phyloP scores from a whole-genome alignment of 495 filamentous ascomycete genomes.

The Evernia prunastri region DNA sequence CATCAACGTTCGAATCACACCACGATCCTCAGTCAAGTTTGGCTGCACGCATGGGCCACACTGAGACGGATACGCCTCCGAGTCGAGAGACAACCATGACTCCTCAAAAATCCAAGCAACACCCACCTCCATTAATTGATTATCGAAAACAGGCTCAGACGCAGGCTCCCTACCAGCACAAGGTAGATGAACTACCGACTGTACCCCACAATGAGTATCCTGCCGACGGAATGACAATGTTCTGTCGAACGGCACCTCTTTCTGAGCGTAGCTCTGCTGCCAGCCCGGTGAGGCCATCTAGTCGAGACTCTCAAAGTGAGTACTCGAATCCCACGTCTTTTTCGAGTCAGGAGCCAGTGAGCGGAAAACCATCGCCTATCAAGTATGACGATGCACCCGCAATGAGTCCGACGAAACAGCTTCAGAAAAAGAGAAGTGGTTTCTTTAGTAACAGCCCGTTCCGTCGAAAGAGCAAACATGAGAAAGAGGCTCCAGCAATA shows the following conservation, averaged over 20 bases:
- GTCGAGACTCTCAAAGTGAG: slow-evolving; percentile 86
- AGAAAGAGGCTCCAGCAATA: slow-evolving; percentile 54
- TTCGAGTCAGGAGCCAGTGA: slow-evolving; percentile 70
- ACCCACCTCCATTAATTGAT: slow-evolving; percentile 42
- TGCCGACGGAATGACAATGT: slow-evolving; percentile 97
- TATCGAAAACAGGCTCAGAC: slow-evolving; percentile 31
- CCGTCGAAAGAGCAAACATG: slow-evolving; percentile 80
- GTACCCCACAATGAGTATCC: slow-evolving; percentile 93
- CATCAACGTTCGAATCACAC: slow-evolving; percentile 81
- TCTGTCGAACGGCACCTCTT: slow-evolving; percentile 78
- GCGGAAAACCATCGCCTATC: slow-evolving; percentile 58
- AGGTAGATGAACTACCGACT: slow-evolving; percentile 58
- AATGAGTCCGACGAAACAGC: slow-evolving; percentile 53
- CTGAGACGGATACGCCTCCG: slow-evolving; percentile 40
- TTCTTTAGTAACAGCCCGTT: slow-evolving; percentile 98
- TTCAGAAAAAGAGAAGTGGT: slow-evolving; percentile 79
- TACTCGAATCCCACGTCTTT: slow-evolving; percentile 84
- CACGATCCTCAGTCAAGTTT: slow-evolving; percentile 72
- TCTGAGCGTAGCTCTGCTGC: slow-evolving; percentile 78
- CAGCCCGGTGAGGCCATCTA: slow-evolving; percentile 69
- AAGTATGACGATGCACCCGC: slow-evolving; percentile 54
- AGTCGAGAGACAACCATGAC: slow-evolving; percentile 50
- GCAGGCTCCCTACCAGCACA: slow-evolving; percentile 42
- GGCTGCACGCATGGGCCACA: slow-evolving; percentile 55
- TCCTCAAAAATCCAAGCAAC: slow-evolving; percentile 45